Conservation (phyloP, 225 moss, liverwort and hornwort genomes). For the Polytrichum commune region DNA sequence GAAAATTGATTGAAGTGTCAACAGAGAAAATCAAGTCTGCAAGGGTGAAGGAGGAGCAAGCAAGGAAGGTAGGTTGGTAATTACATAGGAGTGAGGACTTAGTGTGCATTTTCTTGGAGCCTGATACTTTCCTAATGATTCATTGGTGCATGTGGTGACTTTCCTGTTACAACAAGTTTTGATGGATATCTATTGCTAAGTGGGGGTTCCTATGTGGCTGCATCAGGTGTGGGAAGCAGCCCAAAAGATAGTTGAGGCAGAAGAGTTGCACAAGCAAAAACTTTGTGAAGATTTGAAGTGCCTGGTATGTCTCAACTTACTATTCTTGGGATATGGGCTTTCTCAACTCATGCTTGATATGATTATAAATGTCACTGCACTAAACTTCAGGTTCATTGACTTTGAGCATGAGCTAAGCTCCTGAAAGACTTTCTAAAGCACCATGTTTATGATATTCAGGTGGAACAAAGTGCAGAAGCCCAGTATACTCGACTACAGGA, state of each 20-base stretch:
- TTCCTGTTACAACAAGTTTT: no score
- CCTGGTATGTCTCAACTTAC: slow-evolving; percentile 52
- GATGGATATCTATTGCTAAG: no score
- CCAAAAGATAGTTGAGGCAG: slow-evolving; percentile 68
- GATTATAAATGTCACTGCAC: not conserved
- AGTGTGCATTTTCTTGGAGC: no score
- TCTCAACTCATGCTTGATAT: no score
- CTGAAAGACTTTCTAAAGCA: not conserved
- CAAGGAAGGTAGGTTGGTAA: slow-evolving; percentile 66
- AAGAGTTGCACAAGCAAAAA: slow-evolving; percentile 74
- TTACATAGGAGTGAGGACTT: no score
- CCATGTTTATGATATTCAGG: slow-evolving; percentile 32
- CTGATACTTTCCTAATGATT: no score
- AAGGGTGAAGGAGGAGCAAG: slow-evolving; percentile 91
- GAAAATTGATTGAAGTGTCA: slow-evolving; percentile 89
- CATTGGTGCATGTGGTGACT: no score
- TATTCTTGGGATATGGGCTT: not conserved
- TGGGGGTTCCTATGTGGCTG: not conserved
- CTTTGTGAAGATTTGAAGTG: slow-evolving; percentile 93
- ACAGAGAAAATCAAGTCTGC: slow-evolving; percentile 93
- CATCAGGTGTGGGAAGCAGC: slow-evolving; percentile 79
- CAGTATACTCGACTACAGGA: slow-evolving; percentile 88
- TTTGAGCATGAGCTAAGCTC: not conserved
- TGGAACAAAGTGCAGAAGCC: slow-evolving; percentile 98
- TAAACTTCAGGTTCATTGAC: no score